These are phyloP conservation scores for Ophiocordyceps camponoti-saundersi DNA, from an alignment of 2,329 filamentous ascomycete species.

Conservation along the genomic window DNA sequence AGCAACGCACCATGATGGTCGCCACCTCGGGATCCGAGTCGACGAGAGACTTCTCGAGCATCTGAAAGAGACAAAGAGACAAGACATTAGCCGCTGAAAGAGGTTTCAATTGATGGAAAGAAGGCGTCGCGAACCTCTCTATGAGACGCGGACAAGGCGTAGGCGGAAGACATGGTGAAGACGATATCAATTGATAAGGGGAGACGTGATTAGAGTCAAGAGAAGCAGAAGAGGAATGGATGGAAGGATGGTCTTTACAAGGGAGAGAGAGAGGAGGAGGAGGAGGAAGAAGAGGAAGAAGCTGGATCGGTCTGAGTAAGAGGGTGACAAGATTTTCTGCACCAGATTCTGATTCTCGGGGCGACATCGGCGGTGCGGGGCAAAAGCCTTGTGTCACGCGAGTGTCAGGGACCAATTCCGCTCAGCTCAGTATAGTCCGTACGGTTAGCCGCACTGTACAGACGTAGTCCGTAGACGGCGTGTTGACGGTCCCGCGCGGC, in stretches of 20 bases:
- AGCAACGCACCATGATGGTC: constrained; percentile 69
- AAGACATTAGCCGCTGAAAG: background rate
- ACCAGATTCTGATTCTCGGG: background rate
- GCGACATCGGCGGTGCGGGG: background rate
- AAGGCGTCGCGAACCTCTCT: constrained; percentile 24
- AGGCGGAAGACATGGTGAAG: constrained; percentile 25
- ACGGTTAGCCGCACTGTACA: no score
- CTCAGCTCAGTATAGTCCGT: no score
- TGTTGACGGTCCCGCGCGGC: no score
- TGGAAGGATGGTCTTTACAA: no score
- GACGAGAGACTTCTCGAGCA: constrained; percentile 89
- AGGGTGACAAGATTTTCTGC: constrained; percentile 1
- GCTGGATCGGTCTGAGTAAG: background rate
- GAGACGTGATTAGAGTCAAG: no score
- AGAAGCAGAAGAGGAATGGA: no score
- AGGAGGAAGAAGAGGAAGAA: background rate
- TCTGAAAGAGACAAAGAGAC: constrained; percentile 31
- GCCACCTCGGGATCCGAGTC: constrained; percentile 90
- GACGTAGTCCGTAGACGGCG: no score
- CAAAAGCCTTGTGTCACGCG: no score
- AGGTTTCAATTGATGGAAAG: background rate
- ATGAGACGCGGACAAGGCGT: constrained; percentile 36
- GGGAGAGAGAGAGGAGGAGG: background rate
- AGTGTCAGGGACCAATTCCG: no score
- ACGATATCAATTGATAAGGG: background rate